Conservation (phyloP, 345 rosid species). For the Melaleuca alternifolia region DNA sequence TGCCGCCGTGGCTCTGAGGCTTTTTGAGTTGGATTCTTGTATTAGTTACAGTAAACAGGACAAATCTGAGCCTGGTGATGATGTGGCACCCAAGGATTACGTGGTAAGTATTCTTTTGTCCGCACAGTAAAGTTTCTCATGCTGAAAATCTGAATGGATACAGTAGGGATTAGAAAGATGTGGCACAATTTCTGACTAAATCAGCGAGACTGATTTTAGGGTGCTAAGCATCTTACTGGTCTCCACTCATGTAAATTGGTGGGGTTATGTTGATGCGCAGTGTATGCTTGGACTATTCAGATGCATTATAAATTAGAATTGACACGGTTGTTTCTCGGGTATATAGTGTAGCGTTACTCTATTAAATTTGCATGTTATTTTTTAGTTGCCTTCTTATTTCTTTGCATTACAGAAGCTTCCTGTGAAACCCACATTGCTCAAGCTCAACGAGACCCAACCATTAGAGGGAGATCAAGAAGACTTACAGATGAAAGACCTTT, state of each 20-base stretch:
- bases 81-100: slow-evolving; percentile 25
- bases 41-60: slow-evolving; percentile 44
- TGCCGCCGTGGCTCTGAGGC: slow-evolving; percentile 81
- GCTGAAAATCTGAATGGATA: background rate
- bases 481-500: slow-evolving; percentile 17
- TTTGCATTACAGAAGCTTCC: slow-evolving; percentile 44
- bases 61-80: slow-evolving; percentile 41
- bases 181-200: background rate
- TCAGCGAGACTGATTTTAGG: background rate
- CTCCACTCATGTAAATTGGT: background rate
- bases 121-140: background rate
- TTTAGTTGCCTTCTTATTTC: background rate
- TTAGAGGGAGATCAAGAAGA: slow-evolving; percentile 29
- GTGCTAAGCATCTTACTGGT: background rate
- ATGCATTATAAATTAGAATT: background rate
- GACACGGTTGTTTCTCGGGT: background rate
- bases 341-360: background rate
- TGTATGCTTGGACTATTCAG: background rate
- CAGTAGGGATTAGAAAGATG: background rate
- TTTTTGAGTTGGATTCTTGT: slow-evolving; percentile 68
- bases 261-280: background rate
- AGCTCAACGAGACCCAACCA: slow-evolving; percentile 36
- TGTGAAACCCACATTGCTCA: slow-evolving; percentile 24
- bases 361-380: background rate
- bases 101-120: slow-evolving; percentile 36